Evolutionary conservation across 2,329 filamentous ascomycete species (phyloP).

Genomic region (Diaporthe batatas): DNA sequence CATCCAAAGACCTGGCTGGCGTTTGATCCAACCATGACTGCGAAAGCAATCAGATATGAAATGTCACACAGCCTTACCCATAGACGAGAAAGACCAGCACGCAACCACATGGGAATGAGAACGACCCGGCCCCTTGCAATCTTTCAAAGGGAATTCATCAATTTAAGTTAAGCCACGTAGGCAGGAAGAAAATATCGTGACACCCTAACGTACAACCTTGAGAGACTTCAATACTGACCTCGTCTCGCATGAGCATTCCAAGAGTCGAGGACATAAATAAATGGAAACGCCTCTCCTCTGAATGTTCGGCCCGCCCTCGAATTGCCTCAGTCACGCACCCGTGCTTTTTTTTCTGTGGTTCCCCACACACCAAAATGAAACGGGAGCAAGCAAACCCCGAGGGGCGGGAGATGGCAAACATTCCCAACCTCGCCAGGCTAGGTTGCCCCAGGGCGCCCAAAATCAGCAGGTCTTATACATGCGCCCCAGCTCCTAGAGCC

Average conservation of each 20-base stretch:
- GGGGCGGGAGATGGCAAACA: not conserved
- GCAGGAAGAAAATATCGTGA: constrained; percentile 29
- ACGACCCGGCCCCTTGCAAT: not conserved
- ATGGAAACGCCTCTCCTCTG: constrained; percentile 39
- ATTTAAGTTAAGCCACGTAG: constrained; percentile 11
- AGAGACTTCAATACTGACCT: constrained; percentile 37
- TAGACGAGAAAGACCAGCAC: not conserved
- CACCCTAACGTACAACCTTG: constrained; percentile 25
- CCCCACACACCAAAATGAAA: constrained; percentile 22
- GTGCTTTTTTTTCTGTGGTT: constrained; percentile 29
- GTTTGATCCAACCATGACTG: not conserved
- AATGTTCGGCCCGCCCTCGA: constrained; percentile 33
- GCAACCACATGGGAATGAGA: not conserved
- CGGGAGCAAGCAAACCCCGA: not conserved
- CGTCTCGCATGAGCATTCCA: constrained; percentile 33
- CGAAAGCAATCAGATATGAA: not conserved
- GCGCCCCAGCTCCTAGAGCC: not conserved
- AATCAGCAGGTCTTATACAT: not conserved
- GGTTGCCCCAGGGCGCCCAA: not conserved
- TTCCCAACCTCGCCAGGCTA: not conserved
- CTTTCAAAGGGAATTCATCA: constrained; percentile 16
- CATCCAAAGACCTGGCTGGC: not conserved
- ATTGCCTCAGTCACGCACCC: constrained; percentile 28
- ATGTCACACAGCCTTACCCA: not conserved
- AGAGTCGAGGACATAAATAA: constrained; percentile 28